Percentiles rank a stretch among this genome's conserved stretches.
Conservation (phyloP, 306 rosid genomes). For the Sechiopsis laciniata region DNA sequence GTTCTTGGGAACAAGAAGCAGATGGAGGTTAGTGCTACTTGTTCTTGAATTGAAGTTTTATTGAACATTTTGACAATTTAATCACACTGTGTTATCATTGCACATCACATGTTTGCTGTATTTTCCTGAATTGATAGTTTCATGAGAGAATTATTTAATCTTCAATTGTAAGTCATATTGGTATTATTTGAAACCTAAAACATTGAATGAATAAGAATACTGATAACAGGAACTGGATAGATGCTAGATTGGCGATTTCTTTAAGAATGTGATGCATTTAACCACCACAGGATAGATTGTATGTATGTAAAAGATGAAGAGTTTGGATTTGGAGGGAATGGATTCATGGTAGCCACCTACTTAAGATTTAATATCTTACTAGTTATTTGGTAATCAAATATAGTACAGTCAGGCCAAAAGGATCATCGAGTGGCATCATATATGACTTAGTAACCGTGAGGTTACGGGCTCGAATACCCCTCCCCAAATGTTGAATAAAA, state of each 20-base stretch:
- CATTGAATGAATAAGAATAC: neutral
- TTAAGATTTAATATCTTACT: neutral
- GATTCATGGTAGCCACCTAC: neutral
- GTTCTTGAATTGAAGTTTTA: neutral
- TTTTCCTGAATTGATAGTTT: neutral
- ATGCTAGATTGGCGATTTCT: neutral
- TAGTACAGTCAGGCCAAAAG: too few relatives aligned
- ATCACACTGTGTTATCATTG: neutral
- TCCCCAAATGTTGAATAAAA: too few relatives aligned
- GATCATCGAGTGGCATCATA: too few relatives aligned
- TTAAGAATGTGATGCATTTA: neutral
- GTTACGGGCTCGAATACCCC: too few relatives aligned
- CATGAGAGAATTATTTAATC: neutral
- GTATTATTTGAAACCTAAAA: neutral
- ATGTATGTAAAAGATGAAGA: too few relatives aligned
- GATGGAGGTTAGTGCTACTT: slow-evolving; percentile 40
- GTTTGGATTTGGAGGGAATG: neutral
- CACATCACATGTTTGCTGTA: neutral
- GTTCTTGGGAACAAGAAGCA: slow-evolving; percentile 43
- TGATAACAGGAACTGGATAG: neutral
- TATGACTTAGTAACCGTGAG: too few relatives aligned
- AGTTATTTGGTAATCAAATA: neutral
- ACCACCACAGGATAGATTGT: neutral
- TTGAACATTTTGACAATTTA: neutral
- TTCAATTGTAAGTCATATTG: neutral